These are phyloP conservation scores for Aspergillus ellipticus DNA, from an alignment of 495 filamentous ascomycete genomes.

Conservation along the genomic window DNA sequence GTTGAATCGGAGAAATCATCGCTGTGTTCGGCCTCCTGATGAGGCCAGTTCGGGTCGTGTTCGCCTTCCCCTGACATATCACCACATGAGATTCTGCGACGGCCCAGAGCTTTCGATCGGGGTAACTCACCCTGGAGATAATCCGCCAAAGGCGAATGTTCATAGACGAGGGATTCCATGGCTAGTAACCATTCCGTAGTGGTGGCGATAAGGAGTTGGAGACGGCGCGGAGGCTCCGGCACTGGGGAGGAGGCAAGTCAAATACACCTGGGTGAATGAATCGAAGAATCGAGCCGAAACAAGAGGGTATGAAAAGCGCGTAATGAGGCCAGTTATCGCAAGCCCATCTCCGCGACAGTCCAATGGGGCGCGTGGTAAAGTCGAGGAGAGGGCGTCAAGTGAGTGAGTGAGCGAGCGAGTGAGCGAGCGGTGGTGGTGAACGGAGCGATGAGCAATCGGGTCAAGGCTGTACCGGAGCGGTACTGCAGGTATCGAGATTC, in stretches of 20 bases:
- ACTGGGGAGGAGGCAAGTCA: background rate
- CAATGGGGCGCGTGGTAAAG: conserved; percentile 5
- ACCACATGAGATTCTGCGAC: conserved; percentile 17
- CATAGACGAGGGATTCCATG: conserved; percentile 92
- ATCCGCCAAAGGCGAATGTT: conserved; percentile 85
- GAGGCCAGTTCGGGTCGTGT: conserved; percentile 40
- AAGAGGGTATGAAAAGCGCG: background rate
- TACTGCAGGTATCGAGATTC: background rate
- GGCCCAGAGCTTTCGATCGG: background rate
- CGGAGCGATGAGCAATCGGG: background rate
- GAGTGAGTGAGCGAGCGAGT: background rate
- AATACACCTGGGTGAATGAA: background rate
- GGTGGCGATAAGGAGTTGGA: conserved; percentile 3
- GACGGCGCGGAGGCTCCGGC: background rate
- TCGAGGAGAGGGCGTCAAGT: background rate
- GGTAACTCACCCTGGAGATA: conserved; percentile 79
- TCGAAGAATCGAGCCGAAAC: background rate
- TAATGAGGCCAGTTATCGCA: conserved; percentile 1
- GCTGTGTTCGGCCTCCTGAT: conserved; percentile 39
- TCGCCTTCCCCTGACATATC: conserved; percentile 45
- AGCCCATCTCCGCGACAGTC: conserved; percentile 7
- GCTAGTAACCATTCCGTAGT: conserved; percentile 32
- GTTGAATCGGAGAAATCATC: conserved; percentile 30
- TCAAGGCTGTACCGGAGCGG: background rate
- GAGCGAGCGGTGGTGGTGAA: background rate